phyloP scores from a whole-genome alignment of 768 basidiomycete species.

The Pholiota molesta region DNA sequence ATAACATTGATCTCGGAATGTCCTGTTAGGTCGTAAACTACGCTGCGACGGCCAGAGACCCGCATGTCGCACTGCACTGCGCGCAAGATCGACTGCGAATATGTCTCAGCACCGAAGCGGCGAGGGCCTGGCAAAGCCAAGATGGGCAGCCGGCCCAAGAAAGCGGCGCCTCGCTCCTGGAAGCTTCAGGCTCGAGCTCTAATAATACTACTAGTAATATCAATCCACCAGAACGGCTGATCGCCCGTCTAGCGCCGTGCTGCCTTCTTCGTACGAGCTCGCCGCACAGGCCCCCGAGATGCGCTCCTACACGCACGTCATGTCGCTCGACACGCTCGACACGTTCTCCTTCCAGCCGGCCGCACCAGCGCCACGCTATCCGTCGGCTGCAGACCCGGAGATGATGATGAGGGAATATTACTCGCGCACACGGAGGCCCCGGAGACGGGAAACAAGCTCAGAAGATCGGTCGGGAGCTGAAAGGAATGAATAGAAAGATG shows the following conservation, averaged over 20 bases:
- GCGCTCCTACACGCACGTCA: slow-evolving; percentile 34
- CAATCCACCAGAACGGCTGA: slow-evolving; percentile 16
- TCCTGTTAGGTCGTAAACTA: slow-evolving; percentile 65
- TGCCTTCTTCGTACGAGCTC: slow-evolving; percentile 24
- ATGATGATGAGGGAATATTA: slow-evolving; percentile 4
- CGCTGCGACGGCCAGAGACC: slow-evolving; percentile 72
- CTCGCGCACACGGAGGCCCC: slow-evolving; percentile 22
- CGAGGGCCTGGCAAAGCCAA: slow-evolving; percentile 79
- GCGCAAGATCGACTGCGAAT: slow-evolving; percentile 55
- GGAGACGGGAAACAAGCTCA: slow-evolving; percentile 37
- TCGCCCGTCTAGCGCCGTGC: slow-evolving; percentile 16
- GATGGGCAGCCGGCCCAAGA: slow-evolving; percentile 57
- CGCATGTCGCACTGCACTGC: slow-evolving; percentile 62
- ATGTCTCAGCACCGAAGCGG: slow-evolving; percentile 53
- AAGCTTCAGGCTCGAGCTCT: background rate
- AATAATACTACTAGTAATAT: background rate
- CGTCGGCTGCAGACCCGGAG: slow-evolving; percentile 17
- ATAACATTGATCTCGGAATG: slow-evolving; percentile 9
- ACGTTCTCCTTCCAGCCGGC: slow-evolving; percentile 31
- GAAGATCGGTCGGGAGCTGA: slow-evolving; percentile 38
- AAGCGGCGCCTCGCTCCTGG: slow-evolving; percentile 19
- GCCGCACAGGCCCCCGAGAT: slow-evolving; percentile 33
- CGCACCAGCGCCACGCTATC: slow-evolving; percentile 21
- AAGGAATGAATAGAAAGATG: slow-evolving; percentile 27
- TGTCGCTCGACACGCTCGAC: slow-evolving; percentile 31